Evolutionary conservation across 176 grass and related monocot genomes (phyloP).

Genomic region (Eragrostis curvula): DNA sequence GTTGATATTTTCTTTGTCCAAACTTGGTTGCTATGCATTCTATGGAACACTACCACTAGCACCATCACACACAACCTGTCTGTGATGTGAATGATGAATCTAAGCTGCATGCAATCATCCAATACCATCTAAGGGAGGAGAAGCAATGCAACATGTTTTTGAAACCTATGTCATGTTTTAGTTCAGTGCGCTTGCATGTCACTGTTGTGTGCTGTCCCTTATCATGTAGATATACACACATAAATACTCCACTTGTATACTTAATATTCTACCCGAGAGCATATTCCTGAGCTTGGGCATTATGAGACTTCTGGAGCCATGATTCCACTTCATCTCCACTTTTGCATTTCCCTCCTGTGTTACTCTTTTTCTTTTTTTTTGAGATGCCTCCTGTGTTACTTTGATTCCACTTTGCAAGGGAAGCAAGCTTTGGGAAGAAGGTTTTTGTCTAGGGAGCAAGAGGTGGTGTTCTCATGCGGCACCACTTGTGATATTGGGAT

Average conservation of each 20-base stretch:
- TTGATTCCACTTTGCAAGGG: not conserved
- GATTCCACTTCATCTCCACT: slow-evolving; percentile 34
- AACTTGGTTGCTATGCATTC: not conserved
- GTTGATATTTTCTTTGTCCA: not conserved
- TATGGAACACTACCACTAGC: slow-evolving; percentile 37
- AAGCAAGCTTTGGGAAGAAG: not conserved
- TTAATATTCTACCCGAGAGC: slow-evolving; percentile 17
- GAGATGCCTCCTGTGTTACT: no score
- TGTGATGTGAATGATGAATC: not conserved
- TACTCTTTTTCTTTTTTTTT: no score
- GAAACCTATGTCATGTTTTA: not conserved
- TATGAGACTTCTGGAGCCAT: not conserved
- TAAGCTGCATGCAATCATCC: slow-evolving; percentile 32
- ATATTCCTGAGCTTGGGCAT: slow-evolving; percentile 15
- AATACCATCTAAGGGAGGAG: not conserved
- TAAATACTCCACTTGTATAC: not conserved
- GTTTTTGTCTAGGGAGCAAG: not conserved
- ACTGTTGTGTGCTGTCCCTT: not conserved
- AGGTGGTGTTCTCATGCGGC: not conserved
- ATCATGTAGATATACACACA: not conserved
- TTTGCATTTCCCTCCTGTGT: not conserved
- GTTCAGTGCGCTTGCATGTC: slow-evolving; percentile 18
- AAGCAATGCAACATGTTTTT: not conserved
- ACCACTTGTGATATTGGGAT: not conserved
- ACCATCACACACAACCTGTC: not conserved